These are phyloP conservation scores for Diaporthe sp. DNA, from an alignment of 2,329 filamentous ascomycete genomes.

Conservation along the genomic window DNA sequence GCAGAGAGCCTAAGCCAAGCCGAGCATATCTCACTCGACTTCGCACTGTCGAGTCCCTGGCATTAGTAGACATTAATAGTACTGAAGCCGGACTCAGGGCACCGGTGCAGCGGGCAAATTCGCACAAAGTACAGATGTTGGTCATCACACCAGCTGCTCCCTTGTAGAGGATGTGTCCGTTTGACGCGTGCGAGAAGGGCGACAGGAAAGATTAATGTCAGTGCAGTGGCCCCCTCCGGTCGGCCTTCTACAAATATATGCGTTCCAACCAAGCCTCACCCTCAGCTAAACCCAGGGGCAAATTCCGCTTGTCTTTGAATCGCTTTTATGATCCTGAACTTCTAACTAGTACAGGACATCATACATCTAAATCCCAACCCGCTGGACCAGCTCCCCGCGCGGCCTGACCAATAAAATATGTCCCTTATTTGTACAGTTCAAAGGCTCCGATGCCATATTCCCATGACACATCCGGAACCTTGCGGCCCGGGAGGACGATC, in stretches of 20 bases:
- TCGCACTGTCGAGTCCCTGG: background rate
- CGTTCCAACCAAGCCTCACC: background rate
- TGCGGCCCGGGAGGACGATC: background rate
- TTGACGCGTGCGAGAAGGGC: background rate
- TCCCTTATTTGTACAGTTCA: constrained; percentile 18
- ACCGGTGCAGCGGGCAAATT: background rate
- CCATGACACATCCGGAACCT: background rate
- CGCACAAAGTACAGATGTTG: background rate
- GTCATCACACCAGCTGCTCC: too few species aligned
- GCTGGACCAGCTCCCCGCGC: constrained; percentile 20
- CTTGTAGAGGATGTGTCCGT: background rate
- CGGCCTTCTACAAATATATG: background rate
- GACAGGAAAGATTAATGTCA: background rate
- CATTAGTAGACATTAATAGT: background rate
- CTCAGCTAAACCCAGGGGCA: too few species aligned
- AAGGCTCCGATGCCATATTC: background rate
- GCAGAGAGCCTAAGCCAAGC: background rate
- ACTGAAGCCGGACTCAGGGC: background rate
- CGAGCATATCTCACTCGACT: background rate
- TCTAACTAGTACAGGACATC: constrained; percentile 9
- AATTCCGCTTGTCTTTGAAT: constrained; percentile 6
- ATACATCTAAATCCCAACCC: constrained; percentile 11
- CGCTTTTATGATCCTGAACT: constrained; percentile 28
- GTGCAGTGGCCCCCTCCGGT: background rate
- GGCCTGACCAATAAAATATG: constrained; percentile 8